Evolutionary conservation across 352 stramenopile species (phyloP).

Genomic region (Poterioochromonas sp.): DNA sequence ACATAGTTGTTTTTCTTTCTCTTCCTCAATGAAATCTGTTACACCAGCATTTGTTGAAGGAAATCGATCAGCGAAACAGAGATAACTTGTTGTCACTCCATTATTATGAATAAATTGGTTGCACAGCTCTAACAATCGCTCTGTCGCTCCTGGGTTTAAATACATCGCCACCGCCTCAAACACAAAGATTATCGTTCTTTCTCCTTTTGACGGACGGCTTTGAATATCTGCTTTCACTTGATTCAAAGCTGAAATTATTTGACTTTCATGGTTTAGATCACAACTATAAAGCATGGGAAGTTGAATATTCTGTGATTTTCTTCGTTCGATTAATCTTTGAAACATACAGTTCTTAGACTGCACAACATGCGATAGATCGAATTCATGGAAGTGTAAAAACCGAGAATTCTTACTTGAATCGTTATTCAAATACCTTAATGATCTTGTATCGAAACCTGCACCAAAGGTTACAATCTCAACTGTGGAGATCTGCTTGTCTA

Average conservation of each 20-base stretch:
- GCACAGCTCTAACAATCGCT: not conserved
- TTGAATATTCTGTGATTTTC: not conserved
- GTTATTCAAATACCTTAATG: not conserved
- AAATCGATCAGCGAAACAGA: not conserved
- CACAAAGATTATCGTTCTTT: not conserved
- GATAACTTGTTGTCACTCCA: not conserved
- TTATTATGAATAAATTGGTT: not conserved
- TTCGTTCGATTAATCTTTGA: not conserved
- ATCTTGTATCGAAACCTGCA: not conserved
- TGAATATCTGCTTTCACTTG: not conserved
- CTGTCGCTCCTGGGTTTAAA: not conserved
- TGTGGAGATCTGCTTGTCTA: not conserved
- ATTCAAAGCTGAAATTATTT: not conserved
- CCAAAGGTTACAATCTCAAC: not conserved
- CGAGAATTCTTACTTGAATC: not conserved
- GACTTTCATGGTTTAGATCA: not conserved
- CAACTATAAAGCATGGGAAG: not conserved
- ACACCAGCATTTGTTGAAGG: not conserved
- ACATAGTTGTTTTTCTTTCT: not conserved
- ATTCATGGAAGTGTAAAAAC: not conserved
- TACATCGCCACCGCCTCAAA: not conserved
- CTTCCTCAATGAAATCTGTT: not conserved
- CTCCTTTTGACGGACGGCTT: too few relatives aligned
- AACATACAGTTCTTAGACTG: not conserved
- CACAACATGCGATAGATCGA: not conserved